A percentile compares a stretch with the other conserved stretches of the same genome.
phyloP scores from a whole-genome alignment of 768 basidiomycete genomes.

The Termitomyces sp. region DNA sequence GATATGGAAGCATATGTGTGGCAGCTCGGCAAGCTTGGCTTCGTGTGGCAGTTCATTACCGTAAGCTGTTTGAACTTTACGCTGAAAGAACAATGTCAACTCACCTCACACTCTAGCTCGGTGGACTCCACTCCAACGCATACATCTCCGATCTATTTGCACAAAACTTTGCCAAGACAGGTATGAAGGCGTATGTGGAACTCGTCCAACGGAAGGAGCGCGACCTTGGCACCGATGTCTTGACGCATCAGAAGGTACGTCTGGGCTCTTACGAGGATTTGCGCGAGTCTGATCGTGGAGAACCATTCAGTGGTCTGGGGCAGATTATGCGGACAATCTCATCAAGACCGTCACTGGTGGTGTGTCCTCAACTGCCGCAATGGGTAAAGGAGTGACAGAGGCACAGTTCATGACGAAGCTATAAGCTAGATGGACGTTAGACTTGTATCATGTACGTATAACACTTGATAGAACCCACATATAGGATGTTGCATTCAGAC shows the following conservation, averaged over 20 bases:
- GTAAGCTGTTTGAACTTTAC: conserved; percentile 40
- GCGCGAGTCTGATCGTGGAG: conserved; percentile 13
- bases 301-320: conserved; percentile 80
- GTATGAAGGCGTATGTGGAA: conserved; percentile 99
- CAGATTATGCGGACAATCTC: conserved; percentile 87
- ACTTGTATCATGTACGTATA: conserved; percentile 7
- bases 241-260: conserved; percentile 92
- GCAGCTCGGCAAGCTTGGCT: conserved; percentile 93
- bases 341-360: conserved; percentile 98
- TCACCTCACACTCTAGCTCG: conserved; percentile 58
- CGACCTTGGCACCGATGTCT: conserved; percentile 91
- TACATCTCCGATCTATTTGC: conserved; percentile 96
- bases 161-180: conserved; percentile 82
- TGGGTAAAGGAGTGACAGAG: conserved; percentile 96
- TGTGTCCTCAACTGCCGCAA: conserved; percentile 96
- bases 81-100: neutral
- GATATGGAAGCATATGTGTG: conserved; percentile 91
- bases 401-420: conserved; percentile 64
- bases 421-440: conserved; percentile 20
- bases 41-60: conserved; percentile 99
- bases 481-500: neutral
- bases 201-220: conserved; percentile 90
- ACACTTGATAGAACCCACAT: neutral
- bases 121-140: conserved; percentile 94
- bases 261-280: neutral